Base-by-base conservation (phyloP, 768 basidiomycete genomes). In the Lentinula raphanica region DNA sequence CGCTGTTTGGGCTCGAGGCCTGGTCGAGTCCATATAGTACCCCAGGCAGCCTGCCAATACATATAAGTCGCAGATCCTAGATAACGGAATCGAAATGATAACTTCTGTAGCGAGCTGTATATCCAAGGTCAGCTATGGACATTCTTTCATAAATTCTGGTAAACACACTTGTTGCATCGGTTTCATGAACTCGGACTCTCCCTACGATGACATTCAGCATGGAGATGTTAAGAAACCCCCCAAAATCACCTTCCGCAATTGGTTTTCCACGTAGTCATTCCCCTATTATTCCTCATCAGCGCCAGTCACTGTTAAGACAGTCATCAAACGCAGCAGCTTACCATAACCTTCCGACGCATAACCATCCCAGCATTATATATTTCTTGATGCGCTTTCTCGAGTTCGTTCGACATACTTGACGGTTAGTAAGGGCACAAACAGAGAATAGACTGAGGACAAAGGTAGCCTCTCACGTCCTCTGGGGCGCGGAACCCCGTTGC, bases 21-120 rank as follows among this genome's bases (percentile, higher is more conserved):
- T 31, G 76, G 76, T 46, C 77, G 71, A 44, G 76, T 75, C 76
- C 76, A 79, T 51, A 78, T 77, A 3, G 74, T 76, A 17, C 77
- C 77, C 76, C 76, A 79, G 2, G 72, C 77, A 13, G 71, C 74
- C 75, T 77, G 28, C 25, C 29, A 19, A n/a, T 19, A n/a, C n/a
- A 31, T 5, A 50, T 23, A 25, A 46, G 21, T 25, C 17, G 27
- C 13, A 7, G 49, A 35, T 21, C 25, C 19, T 49, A 27, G 32
- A 44, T n/a, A 31, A 15, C 32, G 39, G 60, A 56, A 29, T 40
- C 73, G 29, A 56, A 15, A 17, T n/a, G 54, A 49, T 42, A 23
- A 57, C 75, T 68, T 75, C 75, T 25, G 74, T 76, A 25, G 74
- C 72, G 32, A 79, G 65, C 68, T 74, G 27, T 9, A 38, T 21